phyloP scores from a whole-genome alignment of 2,329 filamentous ascomycete genomes.

The Madurella fahalii region DNA sequence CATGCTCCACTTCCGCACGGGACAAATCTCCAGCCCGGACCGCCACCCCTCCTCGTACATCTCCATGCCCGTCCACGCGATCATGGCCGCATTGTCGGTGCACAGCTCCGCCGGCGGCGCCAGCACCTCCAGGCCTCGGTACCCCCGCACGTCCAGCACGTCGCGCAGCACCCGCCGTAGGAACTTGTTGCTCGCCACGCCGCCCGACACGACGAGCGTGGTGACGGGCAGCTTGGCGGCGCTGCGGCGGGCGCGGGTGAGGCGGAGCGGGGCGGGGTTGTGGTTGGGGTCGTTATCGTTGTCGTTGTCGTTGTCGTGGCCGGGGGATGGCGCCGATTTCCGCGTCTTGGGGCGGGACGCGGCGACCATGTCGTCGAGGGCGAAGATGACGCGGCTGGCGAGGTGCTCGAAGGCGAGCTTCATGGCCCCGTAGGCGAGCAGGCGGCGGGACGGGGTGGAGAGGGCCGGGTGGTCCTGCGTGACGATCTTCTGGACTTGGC shows the following conservation, averaged over 20 bases:
- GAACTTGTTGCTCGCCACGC: slow-evolving; percentile 82
- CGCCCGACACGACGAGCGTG: slow-evolving; percentile 79
- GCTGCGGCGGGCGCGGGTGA: too few species aligned
- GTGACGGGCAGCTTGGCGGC: slow-evolving; percentile 40
- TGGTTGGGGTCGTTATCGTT: neutral
- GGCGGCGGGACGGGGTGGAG: slow-evolving; percentile 55
- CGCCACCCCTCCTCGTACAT: slow-evolving; percentile 80
- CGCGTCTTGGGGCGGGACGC: too few species aligned
- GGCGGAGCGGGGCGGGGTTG: too few species aligned
- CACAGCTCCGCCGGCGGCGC: slow-evolving; percentile 76
- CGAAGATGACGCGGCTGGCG: slow-evolving; percentile 67
- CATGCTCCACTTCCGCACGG: slow-evolving; percentile 69
- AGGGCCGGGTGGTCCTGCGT: slow-evolving; percentile 31
- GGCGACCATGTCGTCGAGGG: slow-evolving; percentile 40
- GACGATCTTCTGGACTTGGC: slow-evolving; percentile 38
- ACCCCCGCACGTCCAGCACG: slow-evolving; percentile 63
- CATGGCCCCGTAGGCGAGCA: slow-evolving; percentile 71
- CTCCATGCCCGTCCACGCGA: slow-evolving; percentile 88
- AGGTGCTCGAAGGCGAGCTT: slow-evolving; percentile 84
- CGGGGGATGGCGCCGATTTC: neutral
- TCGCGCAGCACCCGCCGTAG: slow-evolving; percentile 61
- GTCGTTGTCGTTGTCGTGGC: too few species aligned
- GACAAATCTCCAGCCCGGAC: slow-evolving; percentile 56
- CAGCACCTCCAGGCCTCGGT: slow-evolving; percentile 55
- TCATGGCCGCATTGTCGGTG: slow-evolving; percentile 97